These are phyloP conservation scores for Myotisia sp. DNA, from an alignment of 2,329 filamentous ascomycete genomes.

Conservation along the genomic window DNA sequence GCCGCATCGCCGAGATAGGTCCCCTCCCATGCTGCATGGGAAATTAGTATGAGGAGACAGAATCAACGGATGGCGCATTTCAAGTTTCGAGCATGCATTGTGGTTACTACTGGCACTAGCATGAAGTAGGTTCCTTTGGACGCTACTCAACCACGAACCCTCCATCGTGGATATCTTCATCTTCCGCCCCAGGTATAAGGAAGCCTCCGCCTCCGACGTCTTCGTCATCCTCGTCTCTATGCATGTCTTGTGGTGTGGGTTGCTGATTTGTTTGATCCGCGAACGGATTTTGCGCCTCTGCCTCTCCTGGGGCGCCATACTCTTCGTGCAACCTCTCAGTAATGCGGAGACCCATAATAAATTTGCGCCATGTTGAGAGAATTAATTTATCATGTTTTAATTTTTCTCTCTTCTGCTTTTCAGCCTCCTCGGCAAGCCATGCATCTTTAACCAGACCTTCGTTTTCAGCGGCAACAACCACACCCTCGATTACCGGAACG, in stretches of 20 bases:
- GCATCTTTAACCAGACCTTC: constrained; percentile 60
- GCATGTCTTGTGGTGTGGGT: constrained; percentile 5
- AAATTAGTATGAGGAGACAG: no score
- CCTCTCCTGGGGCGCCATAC: constrained; percentile 46
- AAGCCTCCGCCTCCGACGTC: constrained; percentile 19
- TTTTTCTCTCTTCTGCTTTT: constrained; percentile 63
- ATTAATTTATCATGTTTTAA: constrained; percentile 64
- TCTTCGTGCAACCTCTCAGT: constrained; percentile 61
- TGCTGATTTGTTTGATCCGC: constrained; percentile 9
- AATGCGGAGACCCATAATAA: constrained; percentile 73
- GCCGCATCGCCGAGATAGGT: constrained; percentile 19
- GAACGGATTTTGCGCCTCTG: constrained; percentile 26
- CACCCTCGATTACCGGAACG: constrained; percentile 78
- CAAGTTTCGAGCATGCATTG: no score
- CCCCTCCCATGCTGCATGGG: no score
- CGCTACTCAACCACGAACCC: constrained; percentile 2
- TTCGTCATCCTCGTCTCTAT: constrained; percentile 8
- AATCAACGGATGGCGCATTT: no score
- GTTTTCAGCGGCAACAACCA: constrained; percentile 74
- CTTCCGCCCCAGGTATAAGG: constrained; percentile 20
- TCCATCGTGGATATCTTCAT: constrained; percentile 4
- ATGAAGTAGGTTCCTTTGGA: constrained; percentile 2
- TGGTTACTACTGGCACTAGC: no score
- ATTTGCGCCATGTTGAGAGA: constrained; percentile 68
- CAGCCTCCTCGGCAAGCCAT: constrained; percentile 62